Evolutionary conservation across 2,329 filamentous ascomycete species (phyloP).

Genomic region (Paecilomyces variotii): DNA sequence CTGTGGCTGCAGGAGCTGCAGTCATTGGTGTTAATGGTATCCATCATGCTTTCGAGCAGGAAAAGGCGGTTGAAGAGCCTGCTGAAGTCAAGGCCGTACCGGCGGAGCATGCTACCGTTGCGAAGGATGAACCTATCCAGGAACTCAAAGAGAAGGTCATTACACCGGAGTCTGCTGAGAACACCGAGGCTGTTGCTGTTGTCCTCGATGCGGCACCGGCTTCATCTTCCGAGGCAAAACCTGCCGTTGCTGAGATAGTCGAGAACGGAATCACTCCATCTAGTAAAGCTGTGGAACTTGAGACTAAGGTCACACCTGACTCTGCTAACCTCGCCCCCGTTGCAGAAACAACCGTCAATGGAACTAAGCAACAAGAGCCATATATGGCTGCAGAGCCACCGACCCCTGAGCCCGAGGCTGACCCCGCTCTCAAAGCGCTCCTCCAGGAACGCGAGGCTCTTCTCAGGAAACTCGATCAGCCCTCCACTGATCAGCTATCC

Average conservation of each 20-base stretch:
- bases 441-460: conserved; percentile 26
- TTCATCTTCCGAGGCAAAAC: not conserved
- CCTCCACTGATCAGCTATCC: conserved; percentile 21
- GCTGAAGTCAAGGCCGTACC: not conserved
- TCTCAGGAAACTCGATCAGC: conserved; percentile 21
- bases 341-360: conserved; percentile 12
- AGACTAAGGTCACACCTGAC: not conserved
- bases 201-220: not conserved
- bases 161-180: not conserved
- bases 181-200: conserved; percentile 3
- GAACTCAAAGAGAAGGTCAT: not conserved
- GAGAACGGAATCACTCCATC: not conserved
- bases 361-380: conserved; percentile 15
- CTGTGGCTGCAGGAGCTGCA: not conserved
- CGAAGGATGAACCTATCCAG: conserved; percentile 1
- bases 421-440: conserved; percentile 22
- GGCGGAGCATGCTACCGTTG: not conserved
- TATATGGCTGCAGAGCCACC: conserved; percentile 12
- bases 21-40: not conserved
- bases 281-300: not conserved
- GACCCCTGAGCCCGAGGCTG: conserved; percentile 23
- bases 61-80: not conserved
- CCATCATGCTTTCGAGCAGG: not conserved
- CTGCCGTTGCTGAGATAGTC: not conserved
- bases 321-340: conserved; percentile 2